Evolutionary conservation across 2,329 filamentous ascomycete species (phyloP), one percentile per base, ranked within the genome.

Genomic region (Reticulascus tulasneorum): DNA sequence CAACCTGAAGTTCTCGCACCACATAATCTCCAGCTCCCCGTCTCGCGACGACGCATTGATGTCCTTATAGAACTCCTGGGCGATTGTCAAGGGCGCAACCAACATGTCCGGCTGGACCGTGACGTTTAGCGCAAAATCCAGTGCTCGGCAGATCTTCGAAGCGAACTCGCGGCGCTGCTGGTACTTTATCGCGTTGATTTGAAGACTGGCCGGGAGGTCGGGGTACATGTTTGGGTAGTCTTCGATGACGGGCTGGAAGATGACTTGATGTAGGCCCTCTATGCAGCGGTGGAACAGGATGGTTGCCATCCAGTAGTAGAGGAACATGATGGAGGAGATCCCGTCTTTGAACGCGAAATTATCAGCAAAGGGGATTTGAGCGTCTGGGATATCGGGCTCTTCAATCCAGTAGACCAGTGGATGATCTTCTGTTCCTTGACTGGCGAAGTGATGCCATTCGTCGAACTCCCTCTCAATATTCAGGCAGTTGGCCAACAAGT

Each of bases 231-330:
- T 49, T 4, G 63, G 56, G 29, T 60, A 65, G 13, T 55, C 54
- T 35, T 67, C 64, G 9, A 67, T 44, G 13, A 65, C 62, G 0
- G 67, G 62, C 39, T 72, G 59, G 41, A 64, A 65, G 28, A 73
- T 60, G 38, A 56, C 52, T 18, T 59, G 55, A 38, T 75, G 61
- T 12, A 79, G 53, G 12, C 49, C 47, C 39, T 66, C 64, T 25
- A 77, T 62, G 46, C 64, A 71, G 9, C 63, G 67, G 42, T 70
- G 66, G 29, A 79, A 64, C 10, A 68, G 45, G 19, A 77, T 58
- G 29, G 73, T 64, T 2, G 65, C 53, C 42, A 70, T 64, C 74
- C 74, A 78, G 51, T 75, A 77, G 48, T 73, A 70, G 10, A 75
- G 52, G 43, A 77, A 67, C 29, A 62, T 61, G 21, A 75, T 45